Evolutionary conservation across 225 moss, liverwort and hornwort genomes (phyloP).

Genomic region (Rhytidiadelphus loreus): DNA sequence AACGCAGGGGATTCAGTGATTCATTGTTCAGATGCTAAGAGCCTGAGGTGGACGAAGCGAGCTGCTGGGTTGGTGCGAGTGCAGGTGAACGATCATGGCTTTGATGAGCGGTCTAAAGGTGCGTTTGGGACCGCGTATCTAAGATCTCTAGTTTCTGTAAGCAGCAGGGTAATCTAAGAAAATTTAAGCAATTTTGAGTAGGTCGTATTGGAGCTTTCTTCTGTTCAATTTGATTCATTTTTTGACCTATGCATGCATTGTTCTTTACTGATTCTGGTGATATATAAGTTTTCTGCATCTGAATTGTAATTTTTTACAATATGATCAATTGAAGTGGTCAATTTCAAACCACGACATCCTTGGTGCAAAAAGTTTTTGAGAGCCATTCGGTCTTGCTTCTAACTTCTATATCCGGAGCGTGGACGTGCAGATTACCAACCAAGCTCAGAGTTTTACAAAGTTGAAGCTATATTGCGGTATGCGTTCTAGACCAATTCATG

Average conservation of each 20-base stretch:
- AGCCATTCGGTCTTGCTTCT: neutral
- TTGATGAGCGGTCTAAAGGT: slow-evolving; percentile 15
- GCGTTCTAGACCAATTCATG: neutral
- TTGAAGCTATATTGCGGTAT: slow-evolving; percentile 74
- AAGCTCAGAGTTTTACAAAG: slow-evolving; percentile 65
- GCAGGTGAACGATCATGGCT: slow-evolving; percentile 12
- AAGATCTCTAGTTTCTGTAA: neutral
- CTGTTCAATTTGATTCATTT: neutral
- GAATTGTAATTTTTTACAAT: neutral
- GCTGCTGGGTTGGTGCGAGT: neutral
- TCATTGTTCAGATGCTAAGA: slow-evolving; percentile 1
- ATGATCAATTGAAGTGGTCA: neutral
- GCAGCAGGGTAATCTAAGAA: neutral
- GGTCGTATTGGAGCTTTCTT: neutral
- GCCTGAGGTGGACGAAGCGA: slow-evolving; percentile 5
- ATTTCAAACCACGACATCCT: neutral
- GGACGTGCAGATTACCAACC: slow-evolving; percentile 35
- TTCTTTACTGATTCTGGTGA: neutral
- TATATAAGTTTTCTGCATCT: neutral
- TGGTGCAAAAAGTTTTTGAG: neutral
- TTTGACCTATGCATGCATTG: neutral
- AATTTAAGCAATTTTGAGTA: neutral
- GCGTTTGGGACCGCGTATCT: neutral
- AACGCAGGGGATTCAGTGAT: neutral
- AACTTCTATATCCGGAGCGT: neutral